These are phyloP conservation scores for Malassezia globosa DNA, from an alignment of 1,284 basidiomycete species.

Conservation along the genomic window DNA sequence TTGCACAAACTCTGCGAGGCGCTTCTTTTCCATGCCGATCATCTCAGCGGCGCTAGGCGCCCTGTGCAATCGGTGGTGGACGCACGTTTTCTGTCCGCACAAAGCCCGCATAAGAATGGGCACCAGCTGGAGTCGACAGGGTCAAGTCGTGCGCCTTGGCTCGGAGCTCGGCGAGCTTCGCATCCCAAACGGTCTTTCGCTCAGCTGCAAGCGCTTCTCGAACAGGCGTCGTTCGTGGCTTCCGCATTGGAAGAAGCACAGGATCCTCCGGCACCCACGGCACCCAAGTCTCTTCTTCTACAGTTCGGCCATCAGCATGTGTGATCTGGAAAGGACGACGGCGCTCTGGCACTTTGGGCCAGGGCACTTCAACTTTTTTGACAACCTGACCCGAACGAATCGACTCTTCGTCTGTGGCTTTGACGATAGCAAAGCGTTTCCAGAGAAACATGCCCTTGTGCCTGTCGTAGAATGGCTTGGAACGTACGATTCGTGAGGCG, in stretches of 20 bases:
- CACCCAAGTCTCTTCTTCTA: slow-evolving; percentile 35
- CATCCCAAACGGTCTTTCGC: slow-evolving; percentile 16
- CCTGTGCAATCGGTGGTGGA: slow-evolving; percentile 37
- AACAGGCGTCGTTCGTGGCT: slow-evolving; percentile 22
- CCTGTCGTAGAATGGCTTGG: slow-evolving; percentile 28
- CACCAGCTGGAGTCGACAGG: slow-evolving; percentile 19
- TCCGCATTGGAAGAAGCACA: slow-evolving; percentile 24
- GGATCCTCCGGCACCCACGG: slow-evolving; percentile 43
- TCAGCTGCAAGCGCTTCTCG: slow-evolving; percentile 23
- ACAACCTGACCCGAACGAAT: slow-evolving; percentile 21
- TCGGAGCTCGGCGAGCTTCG: slow-evolving; percentile 13
- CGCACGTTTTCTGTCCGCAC: slow-evolving; percentile 17
- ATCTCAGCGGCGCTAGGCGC: slow-evolving; percentile 34
- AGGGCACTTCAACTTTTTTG: slow-evolving; percentile 38
- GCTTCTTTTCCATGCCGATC: slow-evolving; percentile 18
- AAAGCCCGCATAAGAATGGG: slow-evolving; percentile 29
- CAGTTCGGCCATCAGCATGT: slow-evolving; percentile 22
- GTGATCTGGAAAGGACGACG: slow-evolving; percentile 10
- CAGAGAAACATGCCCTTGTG: slow-evolving; percentile 32
- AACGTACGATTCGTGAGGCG: slow-evolving; percentile 32
- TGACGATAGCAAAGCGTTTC: slow-evolving; percentile 41
- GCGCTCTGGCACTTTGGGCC: slow-evolving; percentile 31
- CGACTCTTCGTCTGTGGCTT: slow-evolving; percentile 22
- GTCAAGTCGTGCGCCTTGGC: slow-evolving; percentile 6
- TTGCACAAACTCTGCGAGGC: slow-evolving; percentile 26